phyloP scores from a whole-genome alignment of 257 asterid genomes.

The Mitragyna speciosa region DNA sequence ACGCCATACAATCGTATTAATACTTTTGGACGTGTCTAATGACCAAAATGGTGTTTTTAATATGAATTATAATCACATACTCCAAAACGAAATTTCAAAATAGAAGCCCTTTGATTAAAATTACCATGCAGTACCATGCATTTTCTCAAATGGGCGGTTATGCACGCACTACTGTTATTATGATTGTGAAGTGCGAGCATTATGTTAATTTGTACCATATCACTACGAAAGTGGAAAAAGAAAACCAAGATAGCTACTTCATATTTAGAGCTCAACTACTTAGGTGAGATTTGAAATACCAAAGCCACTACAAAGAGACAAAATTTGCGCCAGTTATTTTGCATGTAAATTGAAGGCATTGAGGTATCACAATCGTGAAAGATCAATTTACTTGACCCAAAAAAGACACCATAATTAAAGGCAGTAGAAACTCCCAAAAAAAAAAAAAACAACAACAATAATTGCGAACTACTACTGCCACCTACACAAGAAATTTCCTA shows the following conservation, averaged over 20 bases:
- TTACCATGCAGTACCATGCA: too few relatives aligned
- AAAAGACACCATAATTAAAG: neutral
- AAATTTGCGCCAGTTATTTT: neutral
- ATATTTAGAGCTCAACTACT: too few relatives aligned
- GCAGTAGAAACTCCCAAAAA: neutral
- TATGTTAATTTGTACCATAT: too few relatives aligned
- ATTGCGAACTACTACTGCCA: neutral
- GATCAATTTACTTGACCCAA: neutral
- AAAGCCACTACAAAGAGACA: neutral
- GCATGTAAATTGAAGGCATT: neutral
- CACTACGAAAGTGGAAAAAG: neutral
- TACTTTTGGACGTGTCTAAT: too few relatives aligned
- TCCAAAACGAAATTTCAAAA: too few relatives aligned
- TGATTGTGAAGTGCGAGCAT: too few relatives aligned
- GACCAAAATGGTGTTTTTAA: too few relatives aligned
- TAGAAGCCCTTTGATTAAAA: too few relatives aligned
- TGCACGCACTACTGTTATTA: too few relatives aligned
- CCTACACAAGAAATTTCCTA: neutral
- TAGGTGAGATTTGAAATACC: neutral
- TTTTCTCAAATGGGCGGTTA: too few relatives aligned
- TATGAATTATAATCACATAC: too few relatives aligned
- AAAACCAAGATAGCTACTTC: neutral
- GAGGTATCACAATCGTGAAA: neutral
- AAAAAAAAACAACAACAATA: neutral
- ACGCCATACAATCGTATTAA: too few relatives aligned